Evolutionary conservation across 345 rosid genomes (phyloP), one percentile per base, ranked within the genome.

Genomic region (Cochlearia excelsa): DNA sequence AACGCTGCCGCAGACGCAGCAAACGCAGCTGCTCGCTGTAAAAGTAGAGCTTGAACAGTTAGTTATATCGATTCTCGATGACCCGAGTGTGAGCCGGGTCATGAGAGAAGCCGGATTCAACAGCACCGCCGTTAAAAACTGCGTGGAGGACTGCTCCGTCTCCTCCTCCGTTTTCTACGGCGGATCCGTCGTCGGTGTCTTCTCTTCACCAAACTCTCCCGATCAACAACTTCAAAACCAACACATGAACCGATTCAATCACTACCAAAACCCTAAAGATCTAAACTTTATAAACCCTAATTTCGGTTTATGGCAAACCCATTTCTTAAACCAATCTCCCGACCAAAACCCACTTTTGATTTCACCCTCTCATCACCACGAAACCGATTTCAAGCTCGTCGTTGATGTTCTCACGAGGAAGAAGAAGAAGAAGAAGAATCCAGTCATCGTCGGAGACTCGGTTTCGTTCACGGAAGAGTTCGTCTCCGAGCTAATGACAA

Each of bases 71-170:
- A 87, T 87, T 46, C 63, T 87, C 1, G 95, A 87, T 74, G 95
- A 87, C 65, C 95, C 95, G 28, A 82, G 91, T 68, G 95, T 87
- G 46, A 84, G 95, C 57, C 67, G 97, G 74, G 95, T 87, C 67
- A 87, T 90, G 95, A 80, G 88, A 62, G 97, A 90, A 72, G 97
- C 97, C 51, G 97, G 97, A 0, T 82, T 90, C 65, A 84, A 90
- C 40, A 86, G 95, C 69, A 84, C 86, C 53, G 76, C 82, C 8
- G 89, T 87, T 4, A 90, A 87, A 59, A 85, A 53, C 74, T 80
- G 80, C 54, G 76, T 90, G 6, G 97, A 86, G 35, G 92, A 90
- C 61, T 76, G 80, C 72, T 79, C 84, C 28, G 74, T 78, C 51
- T 75, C 89, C 51, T 75, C 89, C 43, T 74, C 90, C 38, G 79